Percentiles rank a stretch among this genome's conserved stretches.
Conservation (phyloP, 495 filamentous ascomycete genomes). For the Copromyces sp. region DNA sequence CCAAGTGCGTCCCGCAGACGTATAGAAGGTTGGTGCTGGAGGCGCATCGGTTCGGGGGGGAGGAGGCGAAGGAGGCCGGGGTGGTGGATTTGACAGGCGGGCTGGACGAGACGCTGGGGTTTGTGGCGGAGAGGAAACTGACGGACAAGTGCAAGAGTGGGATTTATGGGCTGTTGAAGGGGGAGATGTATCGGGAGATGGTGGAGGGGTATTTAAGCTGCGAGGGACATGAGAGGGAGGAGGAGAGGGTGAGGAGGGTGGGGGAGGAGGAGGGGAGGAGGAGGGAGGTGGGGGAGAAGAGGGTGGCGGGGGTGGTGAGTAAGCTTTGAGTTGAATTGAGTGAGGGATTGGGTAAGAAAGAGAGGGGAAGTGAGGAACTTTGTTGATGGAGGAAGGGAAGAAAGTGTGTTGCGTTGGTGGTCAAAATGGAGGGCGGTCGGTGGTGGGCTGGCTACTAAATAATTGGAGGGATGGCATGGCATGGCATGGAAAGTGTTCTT, state of each 20-base stretch:
- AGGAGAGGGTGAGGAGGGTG: constrained; percentile 33
- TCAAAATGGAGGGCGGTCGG: too few relatives aligned
- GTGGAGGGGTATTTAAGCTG: constrained; percentile 39
- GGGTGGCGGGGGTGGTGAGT: constrained; percentile 29
- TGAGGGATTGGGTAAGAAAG: too few relatives aligned
- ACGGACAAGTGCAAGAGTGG: constrained; percentile 48
- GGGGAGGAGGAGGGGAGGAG: constrained; percentile 24
- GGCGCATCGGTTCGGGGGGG: constrained; percentile 51
- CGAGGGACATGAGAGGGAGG: constrained; percentile 28
- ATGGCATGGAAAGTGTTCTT: too few relatives aligned
- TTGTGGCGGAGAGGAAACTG: constrained; percentile 48
- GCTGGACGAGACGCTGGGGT: constrained; percentile 43
- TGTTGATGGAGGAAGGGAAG: too few relatives aligned
- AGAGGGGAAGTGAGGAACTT: too few relatives aligned
- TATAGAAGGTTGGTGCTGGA: constrained; percentile 61
- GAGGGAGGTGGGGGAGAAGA: constrained; percentile 24
- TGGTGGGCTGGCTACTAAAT: too few relatives aligned
- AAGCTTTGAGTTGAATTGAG: too few relatives aligned
- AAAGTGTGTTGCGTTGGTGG: too few relatives aligned
- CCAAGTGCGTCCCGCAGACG: constrained; percentile 47
- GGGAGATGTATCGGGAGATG: constrained; percentile 60
- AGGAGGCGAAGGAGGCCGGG: constrained; percentile 49
- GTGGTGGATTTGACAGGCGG: constrained; percentile 60
- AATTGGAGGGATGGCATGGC: too few relatives aligned
- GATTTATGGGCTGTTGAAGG: constrained; percentile 58